These are phyloP conservation scores for Aspergillus mulundensis DNA, from an alignment of 495 filamentous ascomycete genomes.

Conservation along the genomic window DNA sequence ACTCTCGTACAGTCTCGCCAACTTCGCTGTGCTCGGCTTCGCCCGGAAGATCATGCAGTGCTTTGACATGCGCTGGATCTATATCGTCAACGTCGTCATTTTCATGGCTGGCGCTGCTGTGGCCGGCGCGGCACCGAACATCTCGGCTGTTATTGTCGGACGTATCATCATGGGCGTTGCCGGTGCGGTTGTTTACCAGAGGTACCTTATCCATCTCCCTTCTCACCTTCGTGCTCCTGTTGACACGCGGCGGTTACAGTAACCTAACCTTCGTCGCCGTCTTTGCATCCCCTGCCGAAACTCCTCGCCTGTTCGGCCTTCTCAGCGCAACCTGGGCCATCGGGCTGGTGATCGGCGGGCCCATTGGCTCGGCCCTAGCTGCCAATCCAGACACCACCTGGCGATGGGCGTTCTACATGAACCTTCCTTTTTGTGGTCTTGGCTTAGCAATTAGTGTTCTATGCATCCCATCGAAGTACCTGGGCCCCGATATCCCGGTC, in stretches of 20 bases:
- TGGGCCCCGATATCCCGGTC: slow-evolving; percentile 10
- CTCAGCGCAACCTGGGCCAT: slow-evolving; percentile 37
- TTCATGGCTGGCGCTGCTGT: slow-evolving; percentile 34
- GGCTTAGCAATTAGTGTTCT: slow-evolving; percentile 47
- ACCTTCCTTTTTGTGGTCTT: slow-evolving; percentile 47
- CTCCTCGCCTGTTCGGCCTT: slow-evolving; percentile 40
- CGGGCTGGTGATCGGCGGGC: slow-evolving; percentile 45
- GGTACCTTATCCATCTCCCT: slow-evolving; percentile 17
- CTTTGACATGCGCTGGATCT: slow-evolving; percentile 33
- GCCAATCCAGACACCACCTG: slow-evolving; percentile 43
- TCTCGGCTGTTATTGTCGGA: slow-evolving; percentile 29
- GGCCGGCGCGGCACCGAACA: slow-evolving; percentile 27
- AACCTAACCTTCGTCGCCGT: slow-evolving; percentile 39
- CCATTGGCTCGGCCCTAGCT: slow-evolving; percentile 55
- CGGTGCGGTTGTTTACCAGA: slow-evolving; percentile 48
- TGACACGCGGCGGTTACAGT: neutral
- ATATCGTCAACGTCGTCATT: slow-evolving; percentile 18
- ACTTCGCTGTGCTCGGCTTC: slow-evolving; percentile 9
- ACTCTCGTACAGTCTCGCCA: slow-evolving; percentile 12
- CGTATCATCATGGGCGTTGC: slow-evolving; percentile 33
- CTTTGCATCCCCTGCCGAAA: slow-evolving; percentile 39
- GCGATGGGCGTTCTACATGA: slow-evolving; percentile 66
- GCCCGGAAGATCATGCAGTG: slow-evolving; percentile 15
- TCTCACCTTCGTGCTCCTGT: too few species aligned
- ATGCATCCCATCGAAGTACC: slow-evolving; percentile 34